Conservation (phyloP, 176 grass and related monocot genomes). For the Musa acuminata region DNA sequence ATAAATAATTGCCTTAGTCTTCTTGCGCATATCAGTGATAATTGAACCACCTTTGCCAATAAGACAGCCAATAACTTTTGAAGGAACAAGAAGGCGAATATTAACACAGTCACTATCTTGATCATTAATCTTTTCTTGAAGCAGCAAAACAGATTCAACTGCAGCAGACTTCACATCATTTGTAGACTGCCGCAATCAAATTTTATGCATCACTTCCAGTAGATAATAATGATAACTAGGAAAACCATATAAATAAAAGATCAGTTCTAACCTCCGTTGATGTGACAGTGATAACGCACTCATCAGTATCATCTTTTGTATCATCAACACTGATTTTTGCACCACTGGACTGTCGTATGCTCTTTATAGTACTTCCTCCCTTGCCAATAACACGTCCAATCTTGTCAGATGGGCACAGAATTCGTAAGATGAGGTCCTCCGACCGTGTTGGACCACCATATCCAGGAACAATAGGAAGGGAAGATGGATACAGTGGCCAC, state of each 20-base stretch:
- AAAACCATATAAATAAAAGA: slow-evolving; percentile 16
- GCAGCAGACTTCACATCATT: slow-evolving; percentile 90
- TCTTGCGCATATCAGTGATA: slow-evolving; percentile 84
- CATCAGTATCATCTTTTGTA: slow-evolving; percentile 62
- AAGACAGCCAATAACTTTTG: slow-evolving; percentile 76
- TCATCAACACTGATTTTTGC: slow-evolving; percentile 85
- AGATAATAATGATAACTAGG: slow-evolving; percentile 7
- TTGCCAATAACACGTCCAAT: slow-evolving; percentile 95
- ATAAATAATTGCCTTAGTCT: slow-evolving; percentile 67
- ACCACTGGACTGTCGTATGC: slow-evolving; percentile 76
- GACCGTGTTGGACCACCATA: slow-evolving; percentile 48
- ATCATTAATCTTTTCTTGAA: slow-evolving; percentile 89
- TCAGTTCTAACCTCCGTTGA: slow-evolving; percentile 62
- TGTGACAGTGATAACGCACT: slow-evolving; percentile 69
- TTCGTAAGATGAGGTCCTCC: slow-evolving; percentile 61
- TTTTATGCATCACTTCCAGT: slow-evolving; percentile 17
- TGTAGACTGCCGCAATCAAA: slow-evolving; percentile 36
- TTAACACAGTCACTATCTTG: slow-evolving; percentile 45
- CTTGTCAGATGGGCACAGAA: slow-evolving; percentile 80
- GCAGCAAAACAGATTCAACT: slow-evolving; percentile 85
- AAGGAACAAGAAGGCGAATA: slow-evolving; percentile 77
- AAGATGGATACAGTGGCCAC: slow-evolving; percentile 60
- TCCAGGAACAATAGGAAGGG: slow-evolving; percentile 57
- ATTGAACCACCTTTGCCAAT: slow-evolving; percentile 95
- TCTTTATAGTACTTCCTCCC: slow-evolving; percentile 76